Percentiles rank a stretch among this genome's conserved stretches.
Conservation (phyloP, 257 asterid genomes). For the Ligustrum vulgare region DNA sequence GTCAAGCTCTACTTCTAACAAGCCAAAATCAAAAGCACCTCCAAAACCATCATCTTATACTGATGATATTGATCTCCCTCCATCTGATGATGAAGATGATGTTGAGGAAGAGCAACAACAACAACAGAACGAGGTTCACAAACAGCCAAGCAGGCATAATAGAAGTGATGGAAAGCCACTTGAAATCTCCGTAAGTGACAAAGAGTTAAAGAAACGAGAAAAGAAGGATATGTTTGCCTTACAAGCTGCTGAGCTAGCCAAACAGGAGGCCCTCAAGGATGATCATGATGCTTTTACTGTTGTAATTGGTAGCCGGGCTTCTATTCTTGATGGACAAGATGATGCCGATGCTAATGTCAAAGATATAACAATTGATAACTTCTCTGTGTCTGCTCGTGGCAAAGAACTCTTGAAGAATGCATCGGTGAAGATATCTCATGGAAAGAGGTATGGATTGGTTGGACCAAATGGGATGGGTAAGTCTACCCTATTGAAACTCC, state of each 20-base stretch:
- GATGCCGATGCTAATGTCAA: conserved; percentile 76
- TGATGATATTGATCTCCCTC: conserved; percentile 60
- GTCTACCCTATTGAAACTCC: conserved; percentile 65
- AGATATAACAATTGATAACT: conserved; percentile 61
- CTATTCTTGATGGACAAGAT: conserved; percentile 63
- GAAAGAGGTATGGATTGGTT: conserved; percentile 68
- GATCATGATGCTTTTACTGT: conserved; percentile 79
- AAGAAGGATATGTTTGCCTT: conserved; percentile 54
- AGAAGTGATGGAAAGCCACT: conserved; percentile 40
- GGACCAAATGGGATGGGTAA: conserved; percentile 83
- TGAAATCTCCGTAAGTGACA: conserved; percentile 39
- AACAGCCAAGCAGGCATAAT: conserved; percentile 26
- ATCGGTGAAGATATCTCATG: conserved; percentile 62
- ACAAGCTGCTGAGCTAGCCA: conserved; percentile 55
- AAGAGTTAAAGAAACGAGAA: conserved; percentile 62
- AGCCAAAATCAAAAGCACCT: conserved; percentile 52
- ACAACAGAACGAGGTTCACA: conserved; percentile 26
- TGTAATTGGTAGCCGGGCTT: conserved; percentile 61
- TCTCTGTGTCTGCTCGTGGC: conserved; percentile 72
- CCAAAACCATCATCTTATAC: conserved; percentile 44
- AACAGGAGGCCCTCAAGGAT: conserved; percentile 61
- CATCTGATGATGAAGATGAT: conserved; percentile 68
- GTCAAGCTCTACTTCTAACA: conserved; percentile 34
- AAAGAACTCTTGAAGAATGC: conserved; percentile 63
- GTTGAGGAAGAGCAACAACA: conserved; percentile 38